phyloP scores from a whole-genome alignment of 495 filamentous ascomycete species.

The Trichoderma reesei region DNA sequence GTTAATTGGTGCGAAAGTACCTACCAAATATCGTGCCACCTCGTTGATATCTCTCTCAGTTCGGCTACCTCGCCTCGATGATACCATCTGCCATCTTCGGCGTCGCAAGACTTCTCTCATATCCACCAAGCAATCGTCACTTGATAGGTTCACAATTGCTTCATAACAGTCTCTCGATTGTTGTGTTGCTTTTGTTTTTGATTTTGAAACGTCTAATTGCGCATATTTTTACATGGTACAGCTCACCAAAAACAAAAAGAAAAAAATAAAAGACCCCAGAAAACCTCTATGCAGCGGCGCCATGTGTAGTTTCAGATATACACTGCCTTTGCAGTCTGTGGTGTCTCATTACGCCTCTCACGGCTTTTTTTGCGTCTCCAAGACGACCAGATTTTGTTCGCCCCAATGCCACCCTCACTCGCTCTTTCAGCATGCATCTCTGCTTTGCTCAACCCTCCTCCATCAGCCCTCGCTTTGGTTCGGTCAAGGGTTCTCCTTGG shows the following conservation, averaged over 20 bases:
- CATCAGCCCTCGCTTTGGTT: conserved; percentile 13
- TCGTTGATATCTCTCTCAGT: background rate
- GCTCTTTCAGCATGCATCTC: background rate
- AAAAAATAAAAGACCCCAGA: background rate
- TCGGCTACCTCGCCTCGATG: background rate
- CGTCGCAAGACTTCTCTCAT: background rate
- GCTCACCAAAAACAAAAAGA: background rate
- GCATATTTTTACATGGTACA: conserved; percentile 11
- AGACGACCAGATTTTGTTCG: background rate
- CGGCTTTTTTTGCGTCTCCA: conserved; percentile 2
- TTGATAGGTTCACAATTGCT: background rate
- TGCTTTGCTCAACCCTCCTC: background rate
- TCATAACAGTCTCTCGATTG: background rate
- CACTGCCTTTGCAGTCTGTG: conserved; percentile 7
- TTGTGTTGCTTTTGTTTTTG: background rate
- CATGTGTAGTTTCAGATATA: conserved; percentile 8
- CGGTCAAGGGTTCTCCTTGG: conserved; percentile 33
- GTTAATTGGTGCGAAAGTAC: background rate
- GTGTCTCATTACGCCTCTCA: background rate
- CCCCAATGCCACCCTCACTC: background rate
- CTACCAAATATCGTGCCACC: background rate
- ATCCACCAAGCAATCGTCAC: background rate
- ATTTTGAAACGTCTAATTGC: conserved; percentile 8
- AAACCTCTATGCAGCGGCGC: conserved; percentile 12
- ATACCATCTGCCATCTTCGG: background rate